Percentiles rank a stretch among this genome's conserved stretches.
Conservation (phyloP, 345 rosid genomes). For the Crucihimalaya himalaica region DNA sequence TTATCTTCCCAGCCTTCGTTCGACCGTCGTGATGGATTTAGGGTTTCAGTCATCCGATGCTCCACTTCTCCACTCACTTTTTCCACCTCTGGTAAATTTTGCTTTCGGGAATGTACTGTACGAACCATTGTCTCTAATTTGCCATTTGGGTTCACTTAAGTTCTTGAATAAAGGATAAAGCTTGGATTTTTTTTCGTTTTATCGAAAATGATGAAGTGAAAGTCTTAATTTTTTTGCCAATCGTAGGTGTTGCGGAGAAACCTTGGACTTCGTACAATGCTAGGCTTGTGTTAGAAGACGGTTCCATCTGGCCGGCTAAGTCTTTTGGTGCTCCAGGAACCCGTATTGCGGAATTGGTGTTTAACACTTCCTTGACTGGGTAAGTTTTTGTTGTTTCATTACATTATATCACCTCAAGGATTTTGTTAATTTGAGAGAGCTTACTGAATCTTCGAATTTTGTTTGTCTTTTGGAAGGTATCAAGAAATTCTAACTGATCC, state of each 20-base stretch:
- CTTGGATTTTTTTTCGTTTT: background rate
- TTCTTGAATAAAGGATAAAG: background rate
- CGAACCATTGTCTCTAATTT: background rate
- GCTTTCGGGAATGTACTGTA: background rate
- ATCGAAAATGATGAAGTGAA: slow-evolving; percentile 1
- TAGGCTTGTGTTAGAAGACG: slow-evolving; percentile 90
- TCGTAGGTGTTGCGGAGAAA: slow-evolving; percentile 52
- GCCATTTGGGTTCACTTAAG: background rate
- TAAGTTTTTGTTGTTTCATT: slow-evolving; percentile 27
- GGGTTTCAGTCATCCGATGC: slow-evolving; percentile 54
- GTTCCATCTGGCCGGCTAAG: slow-evolving; percentile 93
- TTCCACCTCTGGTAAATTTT: slow-evolving; percentile 53
- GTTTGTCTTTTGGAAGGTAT: slow-evolving; percentile 55
- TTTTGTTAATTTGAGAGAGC: background rate
- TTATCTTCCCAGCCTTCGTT: slow-evolving; percentile 23
- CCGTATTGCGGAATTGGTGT: slow-evolving; percentile 93
- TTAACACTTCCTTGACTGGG: slow-evolving; percentile 97
- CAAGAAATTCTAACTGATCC: slow-evolving; percentile 99
- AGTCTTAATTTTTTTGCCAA: background rate
- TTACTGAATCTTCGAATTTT: background rate
- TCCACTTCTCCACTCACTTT: slow-evolving; percentile 48
- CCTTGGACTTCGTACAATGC: slow-evolving; percentile 88
- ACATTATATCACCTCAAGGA: background rate
- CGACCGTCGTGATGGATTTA: slow-evolving; percentile 32
- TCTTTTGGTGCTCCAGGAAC: slow-evolving; percentile 95